Conservation (phyloP, 129 eudicot genomes). For the Dittrichia graveolens region DNA sequence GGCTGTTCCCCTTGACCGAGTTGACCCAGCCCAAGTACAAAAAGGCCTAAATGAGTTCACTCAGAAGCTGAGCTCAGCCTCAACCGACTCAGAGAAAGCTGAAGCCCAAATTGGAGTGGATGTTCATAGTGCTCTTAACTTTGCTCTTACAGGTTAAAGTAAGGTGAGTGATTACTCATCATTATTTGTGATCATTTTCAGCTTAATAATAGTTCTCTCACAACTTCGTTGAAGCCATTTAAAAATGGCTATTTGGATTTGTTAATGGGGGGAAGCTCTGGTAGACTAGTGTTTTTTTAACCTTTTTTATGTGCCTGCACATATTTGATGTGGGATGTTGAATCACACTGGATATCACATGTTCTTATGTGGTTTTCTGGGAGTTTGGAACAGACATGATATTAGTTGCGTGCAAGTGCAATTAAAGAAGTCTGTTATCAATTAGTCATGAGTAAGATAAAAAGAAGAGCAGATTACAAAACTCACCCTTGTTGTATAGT, state of each 20-base stretch:
- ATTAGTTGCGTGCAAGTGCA: constrained; percentile 7
- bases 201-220: constrained; percentile 26
- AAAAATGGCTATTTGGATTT: constrained; percentile 20
- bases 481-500: too few species aligned
- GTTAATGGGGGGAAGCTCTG: constrained; percentile 13
- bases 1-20: constrained; percentile 65
- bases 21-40: constrained; percentile 62
- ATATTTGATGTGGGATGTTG: constrained; percentile 30
- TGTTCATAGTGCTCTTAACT: constrained; percentile 74
- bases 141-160: constrained; percentile 63
- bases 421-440: background rate
- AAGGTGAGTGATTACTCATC: background rate
- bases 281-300: background rate
- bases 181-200: constrained; percentile 9
- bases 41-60: constrained; percentile 70
- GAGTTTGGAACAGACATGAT: constrained; percentile 11
- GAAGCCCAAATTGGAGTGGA: constrained; percentile 92
- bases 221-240: constrained; percentile 15
- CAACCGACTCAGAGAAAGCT: constrained; percentile 81
- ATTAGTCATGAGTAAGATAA: background rate
- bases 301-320: background rate
- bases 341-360: constrained; percentile 22
- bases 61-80: constrained; percentile 73
- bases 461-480: too few species aligned
- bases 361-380: constrained; percentile 1